Base-by-base conservation (phyloP, 225 moss, liverwort and hornwort genomes). In the Anthoceros angustus region DNA sequence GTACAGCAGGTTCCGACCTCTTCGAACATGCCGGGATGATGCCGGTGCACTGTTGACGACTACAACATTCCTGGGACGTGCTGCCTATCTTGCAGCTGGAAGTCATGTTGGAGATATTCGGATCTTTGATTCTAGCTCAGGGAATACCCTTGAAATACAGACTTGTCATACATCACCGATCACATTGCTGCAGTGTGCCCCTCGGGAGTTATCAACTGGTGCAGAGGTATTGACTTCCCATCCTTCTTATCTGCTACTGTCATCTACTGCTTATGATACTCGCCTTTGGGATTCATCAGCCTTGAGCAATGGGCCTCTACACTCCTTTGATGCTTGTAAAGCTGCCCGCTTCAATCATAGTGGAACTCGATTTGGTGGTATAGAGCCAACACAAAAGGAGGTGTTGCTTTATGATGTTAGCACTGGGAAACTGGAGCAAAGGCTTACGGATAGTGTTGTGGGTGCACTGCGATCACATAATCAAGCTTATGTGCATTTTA, bases 1-100 rank as follows among this genome's bases (percentile, higher is more conserved):
- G 24, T 92, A 92, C 72, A 98, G 98, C 78, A 83, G 98, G 60
- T 98, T 98, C 72, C 83, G 92, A 68, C 98, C 98, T n/a, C 92
- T 89, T 87, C 92, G 98, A 50, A 92, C 98, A 49, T 98, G 98
- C 74, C 86, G 98, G 46, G 92, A 98, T 73, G 92, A 98, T 16
- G 80, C 74, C 67, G 23, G 23, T 55, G 87, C 87, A 24, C 82
- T 98, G 66, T 79, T 98, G 25, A 98, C 98, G 64, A 84, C 92
- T 6, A 83, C 87, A 39, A 98, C 98, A 18, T 98, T 98, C 64
- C 72, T 98, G 64, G 98, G 98, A 14, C 82, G 87, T 67, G 89
- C 98, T 26, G 92, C 98, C 8, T 87, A 86, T 66, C 77, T 98
- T 63, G 98, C 98, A 71, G 92, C 86, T 63, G 98, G 92, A 40